Evolutionary conservation across 371 early-diverging fungal genomes (phyloP).

Genomic region (Haplosporangium sp.): DNA sequence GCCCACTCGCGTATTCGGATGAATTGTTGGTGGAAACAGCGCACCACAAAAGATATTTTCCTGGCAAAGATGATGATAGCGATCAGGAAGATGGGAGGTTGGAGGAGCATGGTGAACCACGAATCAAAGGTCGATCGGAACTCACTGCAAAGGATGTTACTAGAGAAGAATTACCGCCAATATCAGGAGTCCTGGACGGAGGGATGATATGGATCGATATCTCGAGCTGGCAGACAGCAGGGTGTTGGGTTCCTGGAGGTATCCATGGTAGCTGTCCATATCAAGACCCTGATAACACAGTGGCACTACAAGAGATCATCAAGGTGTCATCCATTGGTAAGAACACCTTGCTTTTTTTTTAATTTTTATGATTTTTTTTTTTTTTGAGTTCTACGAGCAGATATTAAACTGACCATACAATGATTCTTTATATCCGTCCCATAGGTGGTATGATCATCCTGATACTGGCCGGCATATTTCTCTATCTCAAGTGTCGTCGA

Average conservation of each 20-base stretch:
- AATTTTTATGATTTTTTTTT: not conserved
- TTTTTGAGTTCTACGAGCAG: not conserved
- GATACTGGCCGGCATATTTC: conserved; percentile 27
- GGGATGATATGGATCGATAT: conserved; percentile 55
- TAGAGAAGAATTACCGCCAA: not conserved
- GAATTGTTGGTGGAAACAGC: not conserved
- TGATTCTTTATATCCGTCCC: not conserved
- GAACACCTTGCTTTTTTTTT: not conserved
- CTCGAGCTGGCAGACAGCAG: conserved; percentile 55
- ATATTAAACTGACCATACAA: too few species aligned
- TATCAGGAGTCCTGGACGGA: not conserved
- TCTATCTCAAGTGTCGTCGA: conserved; percentile 48
- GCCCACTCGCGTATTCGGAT: not conserved
- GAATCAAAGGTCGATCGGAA: not conserved
- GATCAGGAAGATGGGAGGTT: conserved; percentile 3
- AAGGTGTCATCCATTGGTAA: conserved; percentile 48
- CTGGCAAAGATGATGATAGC: not conserved
- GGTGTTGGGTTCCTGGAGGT: conserved; percentile 54
- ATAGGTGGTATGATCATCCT: conserved; percentile 48
- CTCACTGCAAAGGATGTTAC: not conserved
- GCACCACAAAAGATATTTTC: not conserved
- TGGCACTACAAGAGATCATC: conserved; percentile 48
- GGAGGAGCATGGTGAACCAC: not conserved
- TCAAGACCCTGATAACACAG: conserved; percentile 41
- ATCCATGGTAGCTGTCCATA: conserved; percentile 41